Evolutionary conservation across 768 basidiomycete genomes (phyloP), one percentile per base, ranked within the genome.

Genomic region (Gymnopilus dilepis): DNA sequence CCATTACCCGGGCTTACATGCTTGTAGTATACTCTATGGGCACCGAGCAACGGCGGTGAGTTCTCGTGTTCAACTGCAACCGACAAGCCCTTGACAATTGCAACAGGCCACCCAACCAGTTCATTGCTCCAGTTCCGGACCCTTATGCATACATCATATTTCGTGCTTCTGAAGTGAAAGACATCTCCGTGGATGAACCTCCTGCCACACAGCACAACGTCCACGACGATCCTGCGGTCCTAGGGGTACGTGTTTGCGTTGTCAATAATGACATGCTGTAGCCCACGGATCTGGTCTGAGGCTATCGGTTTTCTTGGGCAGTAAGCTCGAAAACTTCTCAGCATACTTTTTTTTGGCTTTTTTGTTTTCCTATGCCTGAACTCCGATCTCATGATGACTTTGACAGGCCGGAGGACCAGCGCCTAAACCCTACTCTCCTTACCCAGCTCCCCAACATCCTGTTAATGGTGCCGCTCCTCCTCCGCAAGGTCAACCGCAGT

Each of bases 61-160:
- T 69, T 28, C 37, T 52, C 59, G 30, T 13, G 21, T 9, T 53
- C 51, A 1, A n/a, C n/a, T 42, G 21, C 42, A 6, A 15, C n/a
- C 41, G 37, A 11, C 41, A 40, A 52, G 37, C 59, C 59, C 55
- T 50, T 62, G 55, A 62, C 58, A 33, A 58, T 19, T 63, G 45
- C 26, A 40, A 11, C 69, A 91, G 90, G 65, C 88, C 90, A 9
- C 84, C 87, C 40, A 74, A 83, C 33, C 89, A 94, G 73, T 95
- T 87, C 74, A 92, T 94, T 59, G 90, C 93, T 4, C 91, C 93
- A 0, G 88, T 89, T 43, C 86, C 87, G 71, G 90, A 90, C 61
- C 91, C 92, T 0, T 95, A 94, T 72, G 84, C 90, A 65, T 94
- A 92, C 75, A 94, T 95, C 75, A 91, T 95, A 65, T 95, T 95